phyloP scores from a whole-genome alignment of 768 basidiomycete species.

The Psilocybe sp. region DNA sequence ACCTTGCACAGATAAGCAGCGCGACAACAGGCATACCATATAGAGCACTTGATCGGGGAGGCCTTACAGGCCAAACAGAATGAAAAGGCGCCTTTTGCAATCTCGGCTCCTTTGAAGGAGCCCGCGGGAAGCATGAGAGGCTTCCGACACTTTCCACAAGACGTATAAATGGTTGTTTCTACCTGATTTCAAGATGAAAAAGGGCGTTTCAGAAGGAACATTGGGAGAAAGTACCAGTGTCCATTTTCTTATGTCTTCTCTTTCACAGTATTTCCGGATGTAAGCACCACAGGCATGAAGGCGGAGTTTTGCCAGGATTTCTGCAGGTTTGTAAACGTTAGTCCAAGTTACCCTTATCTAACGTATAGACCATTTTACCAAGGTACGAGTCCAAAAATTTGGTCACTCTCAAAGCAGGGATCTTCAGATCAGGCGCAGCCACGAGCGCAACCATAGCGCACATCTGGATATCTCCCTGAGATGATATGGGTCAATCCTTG shows the following conservation, averaged over 20 bases:
- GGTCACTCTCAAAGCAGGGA: conserved; percentile 40
- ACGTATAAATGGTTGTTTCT: conserved; percentile 68
- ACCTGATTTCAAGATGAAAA: conserved; percentile 36
- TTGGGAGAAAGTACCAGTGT: conserved; percentile 46
- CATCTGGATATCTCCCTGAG: conserved; percentile 77
- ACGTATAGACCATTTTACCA: conserved; percentile 39
- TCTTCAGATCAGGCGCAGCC: conserved; percentile 53
- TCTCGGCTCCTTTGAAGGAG: conserved; percentile 19
- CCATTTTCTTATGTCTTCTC: conserved; percentile 47
- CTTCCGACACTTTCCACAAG: conserved; percentile 70
- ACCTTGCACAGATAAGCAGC: conserved; percentile 7
- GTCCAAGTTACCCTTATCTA: background rate
- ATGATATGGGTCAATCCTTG: conserved; percentile 4
- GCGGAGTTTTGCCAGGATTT: conserved; percentile 58
- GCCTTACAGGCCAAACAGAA: conserved; percentile 57
- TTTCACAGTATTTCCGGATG: conserved; percentile 60
- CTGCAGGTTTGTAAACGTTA: conserved; percentile 29
- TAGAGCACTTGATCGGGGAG: conserved; percentile 53
- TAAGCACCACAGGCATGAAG: conserved; percentile 71
- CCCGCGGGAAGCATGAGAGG: conserved; percentile 46
- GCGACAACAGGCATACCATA: no score
- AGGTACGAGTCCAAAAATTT: conserved; percentile 72
- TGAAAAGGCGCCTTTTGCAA: conserved; percentile 42
- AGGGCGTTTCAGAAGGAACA: background rate
- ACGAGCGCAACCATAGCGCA: conserved; percentile 70